These are phyloP conservation scores for Globisporangium nodosum DNA, from an alignment of 352 stramenopile species.

Conservation along the genomic window DNA sequence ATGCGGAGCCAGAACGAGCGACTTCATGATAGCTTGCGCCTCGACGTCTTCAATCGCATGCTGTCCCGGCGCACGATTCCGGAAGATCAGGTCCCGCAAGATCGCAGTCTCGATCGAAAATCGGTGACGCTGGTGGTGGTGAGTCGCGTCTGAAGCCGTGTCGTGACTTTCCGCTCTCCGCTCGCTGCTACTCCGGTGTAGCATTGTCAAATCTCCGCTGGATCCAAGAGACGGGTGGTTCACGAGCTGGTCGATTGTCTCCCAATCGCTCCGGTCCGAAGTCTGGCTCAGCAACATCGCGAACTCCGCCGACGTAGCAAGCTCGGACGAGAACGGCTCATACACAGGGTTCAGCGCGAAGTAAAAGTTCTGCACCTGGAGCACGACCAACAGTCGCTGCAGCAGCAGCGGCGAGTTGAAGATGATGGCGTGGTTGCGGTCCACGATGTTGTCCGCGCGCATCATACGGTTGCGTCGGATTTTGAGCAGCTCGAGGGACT, in stretches of 20 bases:
- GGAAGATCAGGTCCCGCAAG: slow-evolving; percentile 68
- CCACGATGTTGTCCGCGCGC: slow-evolving; percentile 79
- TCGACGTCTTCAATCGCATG: slow-evolving; percentile 60
- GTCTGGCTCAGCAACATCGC: slow-evolving; percentile 75
- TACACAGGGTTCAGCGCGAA: slow-evolving; percentile 80
- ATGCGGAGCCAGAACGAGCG: slow-evolving; percentile 88
- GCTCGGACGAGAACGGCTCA: slow-evolving; percentile 74
- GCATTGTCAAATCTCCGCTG: slow-evolving; percentile 45
- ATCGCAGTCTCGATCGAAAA: slow-evolving; percentile 70
- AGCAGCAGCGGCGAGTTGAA: slow-evolving; percentile 78
- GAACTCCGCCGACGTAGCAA: slow-evolving; percentile 78
- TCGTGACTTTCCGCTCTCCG: slow-evolving; percentile 10
- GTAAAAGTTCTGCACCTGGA: slow-evolving; percentile 85
- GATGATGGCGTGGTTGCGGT: slow-evolving; percentile 93
- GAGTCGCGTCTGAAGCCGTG: slow-evolving; percentile 3
- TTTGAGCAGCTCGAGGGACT: slow-evolving; percentile 91
- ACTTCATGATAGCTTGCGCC: slow-evolving; percentile 89
- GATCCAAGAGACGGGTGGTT: slow-evolving; percentile 37
- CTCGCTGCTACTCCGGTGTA: slow-evolving; percentile 22
- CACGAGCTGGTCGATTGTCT: slow-evolving; percentile 59
- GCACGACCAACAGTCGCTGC: slow-evolving; percentile 58
- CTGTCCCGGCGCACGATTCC: slow-evolving; percentile 45
- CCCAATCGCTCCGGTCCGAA: slow-evolving; percentile 69
- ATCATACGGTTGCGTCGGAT: slow-evolving; percentile 78
- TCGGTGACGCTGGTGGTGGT: slow-evolving; percentile 26